Conservation (phyloP, 805 yeast genomes). For the Sugiyamaella valdiviana region DNA sequence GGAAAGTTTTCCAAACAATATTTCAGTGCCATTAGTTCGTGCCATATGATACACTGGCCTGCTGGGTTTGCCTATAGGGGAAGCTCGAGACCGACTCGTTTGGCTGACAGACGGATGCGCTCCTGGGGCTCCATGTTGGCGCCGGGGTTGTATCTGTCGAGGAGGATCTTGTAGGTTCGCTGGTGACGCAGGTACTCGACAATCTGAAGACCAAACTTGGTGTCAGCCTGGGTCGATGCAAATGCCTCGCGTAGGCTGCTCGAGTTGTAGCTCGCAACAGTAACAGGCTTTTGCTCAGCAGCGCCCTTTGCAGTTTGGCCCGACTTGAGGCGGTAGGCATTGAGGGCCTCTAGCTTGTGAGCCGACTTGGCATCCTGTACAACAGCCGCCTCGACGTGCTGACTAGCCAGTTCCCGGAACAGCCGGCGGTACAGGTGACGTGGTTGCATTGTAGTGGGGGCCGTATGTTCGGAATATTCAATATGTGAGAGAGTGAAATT, state of each 20-base stretch:
- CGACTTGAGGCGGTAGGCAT: conserved; percentile 6
- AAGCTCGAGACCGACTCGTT: conserved; percentile 76
- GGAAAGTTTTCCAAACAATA: no score
- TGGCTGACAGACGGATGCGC: conserved; percentile 71
- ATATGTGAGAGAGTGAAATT: neutral
- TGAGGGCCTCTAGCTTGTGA: conserved; percentile 8
- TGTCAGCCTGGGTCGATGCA: conserved; percentile 12
- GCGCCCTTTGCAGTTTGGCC: conserved; percentile 1
- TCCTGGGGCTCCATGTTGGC: conserved; percentile 71
- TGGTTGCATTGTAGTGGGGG: neutral
- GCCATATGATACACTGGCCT: no score
- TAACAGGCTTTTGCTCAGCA: neutral
- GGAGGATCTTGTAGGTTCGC: conserved; percentile 65
- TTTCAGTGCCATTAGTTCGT: no score
- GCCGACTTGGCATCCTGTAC: conserved; percentile 16
- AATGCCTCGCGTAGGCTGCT: conserved; percentile 16
- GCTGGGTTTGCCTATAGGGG: no score
- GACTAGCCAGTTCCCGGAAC: conserved; percentile 25
- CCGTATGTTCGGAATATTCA: neutral
- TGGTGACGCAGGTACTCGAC: conserved; percentile 62
- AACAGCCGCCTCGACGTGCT: conserved; percentile 17
- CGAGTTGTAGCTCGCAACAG: conserved; percentile 15
- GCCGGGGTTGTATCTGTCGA: conserved; percentile 86
- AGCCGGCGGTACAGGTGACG: conserved; percentile 21
- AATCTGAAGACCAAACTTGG: conserved; percentile 50